phyloP scores from a whole-genome alignment of 2,329 filamentous ascomycete species.

The Trichoderma sp. region DNA sequence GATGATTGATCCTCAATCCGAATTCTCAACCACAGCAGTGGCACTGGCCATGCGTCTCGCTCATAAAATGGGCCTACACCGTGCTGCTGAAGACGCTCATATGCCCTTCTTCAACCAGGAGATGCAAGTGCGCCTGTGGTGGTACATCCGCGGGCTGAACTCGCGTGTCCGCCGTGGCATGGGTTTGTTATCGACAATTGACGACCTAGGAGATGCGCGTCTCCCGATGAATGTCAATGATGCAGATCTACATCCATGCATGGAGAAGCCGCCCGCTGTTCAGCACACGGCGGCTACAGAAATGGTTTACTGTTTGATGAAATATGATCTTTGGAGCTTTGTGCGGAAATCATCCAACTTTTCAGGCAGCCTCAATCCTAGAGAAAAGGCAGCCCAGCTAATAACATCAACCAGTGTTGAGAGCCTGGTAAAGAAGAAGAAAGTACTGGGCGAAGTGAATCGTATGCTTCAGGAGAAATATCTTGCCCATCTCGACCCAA shows the following conservation, averaged over 20 bases:
- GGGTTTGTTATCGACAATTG: conserved; percentile 39
- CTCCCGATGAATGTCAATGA: conserved; percentile 58
- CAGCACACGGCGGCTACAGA: conserved; percentile 56
- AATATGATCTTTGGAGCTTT: conserved; percentile 37
- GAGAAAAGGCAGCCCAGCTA: background rate
- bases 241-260: conserved; percentile 52
- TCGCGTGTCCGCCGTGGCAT: conserved; percentile 29
- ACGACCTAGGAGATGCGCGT: conserved; percentile 53
- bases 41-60: conserved; percentile 62
- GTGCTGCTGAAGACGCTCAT: conserved; percentile 55
- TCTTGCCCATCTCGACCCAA: conserved; percentile 1
- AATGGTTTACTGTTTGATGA: conserved; percentile 56
- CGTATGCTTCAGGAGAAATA: conserved; percentile 1
- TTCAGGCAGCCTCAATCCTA: background rate
- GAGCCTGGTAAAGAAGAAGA: background rate
- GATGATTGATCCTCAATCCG: conserved; percentile 32
- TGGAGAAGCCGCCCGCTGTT: conserved; percentile 43
- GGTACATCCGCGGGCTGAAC: conserved; percentile 58
- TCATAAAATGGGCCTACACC: conserved; percentile 64
- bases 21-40: conserved; percentile 55
- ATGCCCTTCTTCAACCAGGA: conserved; percentile 62
- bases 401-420: background rate
- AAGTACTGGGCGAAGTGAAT: background rate
- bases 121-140: conserved; percentile 64
- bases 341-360: conserved; percentile 4